Evolutionary conservation across 2,329 filamentous ascomycete genomes (phyloP).

Genomic region (Coniochaeta sp.): DNA sequence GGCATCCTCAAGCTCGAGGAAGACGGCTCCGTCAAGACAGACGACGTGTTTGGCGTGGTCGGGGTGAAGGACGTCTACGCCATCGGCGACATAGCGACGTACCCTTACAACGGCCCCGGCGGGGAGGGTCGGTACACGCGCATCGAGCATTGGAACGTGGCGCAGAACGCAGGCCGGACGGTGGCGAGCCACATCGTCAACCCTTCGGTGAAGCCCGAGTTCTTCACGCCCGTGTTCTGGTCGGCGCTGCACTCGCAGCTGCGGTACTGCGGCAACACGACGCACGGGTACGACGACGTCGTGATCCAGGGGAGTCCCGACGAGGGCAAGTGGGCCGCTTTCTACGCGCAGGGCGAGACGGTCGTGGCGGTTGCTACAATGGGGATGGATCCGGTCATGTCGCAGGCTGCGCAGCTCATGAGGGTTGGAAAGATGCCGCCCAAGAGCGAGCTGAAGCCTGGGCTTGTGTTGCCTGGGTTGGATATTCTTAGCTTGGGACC

Average conservation of each 20-base stretch:
- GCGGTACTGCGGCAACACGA: conserved; percentile 86
- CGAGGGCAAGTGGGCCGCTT: conserved; percentile 79
- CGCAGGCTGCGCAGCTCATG: conserved; percentile 80
- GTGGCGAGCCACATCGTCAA: conserved; percentile 73
- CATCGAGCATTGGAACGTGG: conserved; percentile 99
- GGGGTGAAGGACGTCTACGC: conserved; percentile 82
- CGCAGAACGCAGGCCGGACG: conserved; percentile 80
- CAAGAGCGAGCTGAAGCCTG: conserved; percentile 68
- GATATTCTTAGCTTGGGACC: conserved; percentile 39
- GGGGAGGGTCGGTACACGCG: conserved; percentile 67
- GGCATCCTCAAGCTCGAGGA: conserved; percentile 61
- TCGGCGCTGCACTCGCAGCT: conserved; percentile 84
- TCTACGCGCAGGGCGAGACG: conserved; percentile 78
- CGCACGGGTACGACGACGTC: conserved; percentile 76
- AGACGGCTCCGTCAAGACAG: conserved; percentile 79
- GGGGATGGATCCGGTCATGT: conserved; percentile 82
- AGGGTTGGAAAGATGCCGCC: conserved; percentile 70
- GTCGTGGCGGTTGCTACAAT: conserved; percentile 89
- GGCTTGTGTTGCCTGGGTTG: conserved; percentile 23
- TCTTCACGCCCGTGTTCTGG: conserved; percentile 95
- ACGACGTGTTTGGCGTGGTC: conserved; percentile 70
- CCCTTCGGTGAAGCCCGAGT: conserved; percentile 51
- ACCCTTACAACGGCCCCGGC: conserved; percentile 87
- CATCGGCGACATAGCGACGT: conserved; percentile 90
- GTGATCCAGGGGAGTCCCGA: conserved; percentile 71